Percentiles rank a stretch among this genome's conserved stretches.
Conservation (phyloP, 2,329 filamentous ascomycete species). For the Diplodia mutila region DNA sequence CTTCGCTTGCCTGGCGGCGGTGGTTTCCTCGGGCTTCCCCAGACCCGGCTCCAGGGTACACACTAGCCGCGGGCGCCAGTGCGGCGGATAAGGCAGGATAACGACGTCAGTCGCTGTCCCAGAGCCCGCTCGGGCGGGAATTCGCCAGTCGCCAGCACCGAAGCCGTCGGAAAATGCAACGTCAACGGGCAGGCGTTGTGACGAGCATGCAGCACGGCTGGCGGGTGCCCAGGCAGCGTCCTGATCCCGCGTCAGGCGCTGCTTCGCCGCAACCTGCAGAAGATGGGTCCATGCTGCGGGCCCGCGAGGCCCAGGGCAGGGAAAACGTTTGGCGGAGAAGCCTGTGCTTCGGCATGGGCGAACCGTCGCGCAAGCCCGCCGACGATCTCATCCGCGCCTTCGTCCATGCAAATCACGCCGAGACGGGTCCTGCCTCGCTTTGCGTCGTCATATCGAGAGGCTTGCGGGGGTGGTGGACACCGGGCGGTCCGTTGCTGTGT, state of each 20-base stretch:
- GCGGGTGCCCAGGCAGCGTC: background rate
- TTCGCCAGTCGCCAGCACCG: background rate
- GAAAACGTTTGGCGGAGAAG: conserved; percentile 13
- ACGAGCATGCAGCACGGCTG: background rate
- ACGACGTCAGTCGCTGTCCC: conserved; percentile 13
- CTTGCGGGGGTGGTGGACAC: conserved; percentile 1
- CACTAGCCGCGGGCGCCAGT: conserved; percentile 12
- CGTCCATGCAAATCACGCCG: no score
- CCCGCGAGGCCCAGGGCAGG: background rate
- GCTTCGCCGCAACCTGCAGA: background rate
- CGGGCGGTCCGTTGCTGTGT: conserved; percentile 5
- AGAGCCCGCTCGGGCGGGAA: background rate
- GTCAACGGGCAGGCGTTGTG: background rate
- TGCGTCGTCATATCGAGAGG: conserved; percentile 15
- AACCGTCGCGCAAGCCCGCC: conserved; percentile 11
- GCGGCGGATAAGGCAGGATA: conserved; percentile 17
- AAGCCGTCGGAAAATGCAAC: background rate
- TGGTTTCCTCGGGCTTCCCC: conserved; percentile 14
- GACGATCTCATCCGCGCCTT: background rate
- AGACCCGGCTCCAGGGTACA: conserved; percentile 6
- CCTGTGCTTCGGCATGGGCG: conserved; percentile 8
- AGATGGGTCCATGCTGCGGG: conserved; percentile 7
- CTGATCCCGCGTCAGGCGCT: conserved; percentile 5
- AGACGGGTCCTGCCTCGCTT: no score
- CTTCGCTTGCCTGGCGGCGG: background rate